phyloP scores from a whole-genome alignment of 192 early-diverging fungal genomes.

The Coemansia javaensis region DNA sequence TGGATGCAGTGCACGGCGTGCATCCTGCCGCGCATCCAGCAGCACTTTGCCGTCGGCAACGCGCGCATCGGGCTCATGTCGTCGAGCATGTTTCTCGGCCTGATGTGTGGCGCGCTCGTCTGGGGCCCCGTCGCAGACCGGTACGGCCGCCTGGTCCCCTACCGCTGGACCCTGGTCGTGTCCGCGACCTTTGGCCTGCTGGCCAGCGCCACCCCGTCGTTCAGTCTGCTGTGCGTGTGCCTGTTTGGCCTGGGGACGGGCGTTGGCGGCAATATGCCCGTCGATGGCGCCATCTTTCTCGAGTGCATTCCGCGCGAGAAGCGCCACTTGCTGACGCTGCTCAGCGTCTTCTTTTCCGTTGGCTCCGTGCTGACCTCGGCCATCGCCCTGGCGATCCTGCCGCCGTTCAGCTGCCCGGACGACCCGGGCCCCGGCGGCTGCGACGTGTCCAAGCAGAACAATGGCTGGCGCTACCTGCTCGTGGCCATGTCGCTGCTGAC shows the following conservation, averaged over 20 bases:
- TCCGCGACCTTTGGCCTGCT: conserved; percentile 66
- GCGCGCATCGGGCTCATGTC: conserved; percentile 62
- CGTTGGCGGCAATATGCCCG: conserved; percentile 62
- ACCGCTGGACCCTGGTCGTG: conserved; percentile 69
- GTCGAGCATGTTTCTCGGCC: conserved; percentile 68
- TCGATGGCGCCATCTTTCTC: conserved; percentile 73
- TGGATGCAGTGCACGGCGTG: conserved; percentile 64
- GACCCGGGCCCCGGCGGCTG: conserved; percentile 28
- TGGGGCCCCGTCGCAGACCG: conserved; percentile 76
- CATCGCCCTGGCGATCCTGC: conserved; percentile 61
- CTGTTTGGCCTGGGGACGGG: conserved; percentile 72
- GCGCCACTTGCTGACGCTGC: conserved; percentile 75
- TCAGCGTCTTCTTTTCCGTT: conserved; percentile 80
- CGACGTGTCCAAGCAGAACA: conserved; percentile 58
- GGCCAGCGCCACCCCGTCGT: conserved; percentile 63
- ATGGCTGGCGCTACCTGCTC: conserved; percentile 79
- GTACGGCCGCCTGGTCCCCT: conserved; percentile 69
- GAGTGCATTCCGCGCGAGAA: conserved; percentile 78
- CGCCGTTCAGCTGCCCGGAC: conserved; percentile 63
- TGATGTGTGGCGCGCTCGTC: conserved; percentile 77
- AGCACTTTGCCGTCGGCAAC: conserved; percentile 65
- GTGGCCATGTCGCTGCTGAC: conserved; percentile 58
- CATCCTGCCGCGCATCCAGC: conserved; percentile 70
- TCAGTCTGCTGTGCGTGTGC: conserved; percentile 57
- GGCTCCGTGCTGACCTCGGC: conserved; percentile 70